Evolutionary conservation across 108 stramenopile genomes (phyloP), one percentile per base, ranked within the genome.

Genomic region (Conticribra weissflogii): DNA sequence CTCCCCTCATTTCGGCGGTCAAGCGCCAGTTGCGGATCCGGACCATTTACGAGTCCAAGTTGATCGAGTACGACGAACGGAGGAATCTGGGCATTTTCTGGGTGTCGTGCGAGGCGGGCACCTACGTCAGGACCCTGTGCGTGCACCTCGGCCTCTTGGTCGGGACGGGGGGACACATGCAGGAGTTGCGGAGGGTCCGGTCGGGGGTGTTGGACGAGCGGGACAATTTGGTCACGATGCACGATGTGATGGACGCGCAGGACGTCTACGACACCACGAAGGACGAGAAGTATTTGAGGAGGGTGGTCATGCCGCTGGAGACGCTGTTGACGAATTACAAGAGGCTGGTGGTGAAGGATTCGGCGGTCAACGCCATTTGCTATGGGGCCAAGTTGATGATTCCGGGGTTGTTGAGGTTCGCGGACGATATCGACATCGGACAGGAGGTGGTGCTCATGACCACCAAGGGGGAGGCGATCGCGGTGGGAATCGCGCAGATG

Each of bases 341-440:
- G 88, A 88, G 99, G 16, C 75, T 99, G 30, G 98, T 99, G 54
- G 98, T 99, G 51, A 99, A 99, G 86, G 99, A 99, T 83, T 95
- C 93, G 17, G 98, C 98, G 15, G 97, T 99, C 29, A 99, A 99
- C 80, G 98, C 99, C 22, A 96, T 99, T 78, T 99, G 99, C 82
- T 99, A 99, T 80, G 99, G 99, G n/a, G 99, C 99, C 59, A 99
- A 99, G 85, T 85, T 99, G 14, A 99, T 99, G 98, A 95, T 98
- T 52, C 99, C 99, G 7, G 99, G 99, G 33, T 67, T 99, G 53
- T 67, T 99, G 36, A 87, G 99, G 59, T 99, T 99, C 81, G 98
- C 98, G 7, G 96, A 98, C 76, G 96, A 92, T 71, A 96, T 99
- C 66, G 98, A 98, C 81, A 75, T 98, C 45, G 89, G 89, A 68